Percentiles rank a stretch among this genome's conserved stretches.
Conservation (phyloP, 306 rosid genomes). For the Elaeagnus macrophylla region DNA sequence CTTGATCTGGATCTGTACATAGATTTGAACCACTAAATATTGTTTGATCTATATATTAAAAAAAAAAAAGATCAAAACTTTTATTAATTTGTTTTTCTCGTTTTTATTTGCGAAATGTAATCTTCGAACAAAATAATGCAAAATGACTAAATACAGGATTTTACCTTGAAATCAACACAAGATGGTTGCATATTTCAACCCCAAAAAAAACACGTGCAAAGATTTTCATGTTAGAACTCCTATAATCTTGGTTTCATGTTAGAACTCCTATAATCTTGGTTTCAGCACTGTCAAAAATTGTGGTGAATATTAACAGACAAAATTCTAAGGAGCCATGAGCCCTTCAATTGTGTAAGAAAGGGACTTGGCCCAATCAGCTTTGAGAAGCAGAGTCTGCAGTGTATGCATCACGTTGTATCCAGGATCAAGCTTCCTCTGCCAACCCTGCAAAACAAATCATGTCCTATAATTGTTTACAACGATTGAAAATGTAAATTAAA, state of each 20-base stretch:
- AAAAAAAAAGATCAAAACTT: too few species aligned
- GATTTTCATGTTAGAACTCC: not conserved
- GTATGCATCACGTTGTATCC: constrained; percentile 83
- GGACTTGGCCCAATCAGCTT: constrained; percentile 92
- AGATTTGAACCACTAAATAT: too few species aligned
- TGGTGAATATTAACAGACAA: constrained; percentile 5
- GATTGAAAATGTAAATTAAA: not conserved
- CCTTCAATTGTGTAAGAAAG: constrained; percentile 95
- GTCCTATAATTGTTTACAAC: not conserved
- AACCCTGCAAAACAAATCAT: constrained; percentile 49
- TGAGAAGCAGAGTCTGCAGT: constrained; percentile 79
- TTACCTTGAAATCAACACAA: too few species aligned
- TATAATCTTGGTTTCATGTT: not conserved
- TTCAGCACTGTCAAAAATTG: constrained; percentile 13
- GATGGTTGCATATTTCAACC: too few species aligned
- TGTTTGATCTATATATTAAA: too few species aligned
- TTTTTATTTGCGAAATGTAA: too few species aligned
- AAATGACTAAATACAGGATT: too few species aligned
- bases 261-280: constrained; percentile 4
- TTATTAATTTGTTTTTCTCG: too few species aligned
- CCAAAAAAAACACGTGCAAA: not conserved
- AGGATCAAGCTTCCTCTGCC: constrained; percentile 98
- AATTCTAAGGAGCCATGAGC: constrained; percentile 77
- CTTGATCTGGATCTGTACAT: too few species aligned
- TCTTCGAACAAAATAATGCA: too few species aligned